These are phyloP conservation scores for Moesziomyces parantarcticus DNA, from an alignment of 1,284 basidiomycete species.

Conservation along the genomic window DNA sequence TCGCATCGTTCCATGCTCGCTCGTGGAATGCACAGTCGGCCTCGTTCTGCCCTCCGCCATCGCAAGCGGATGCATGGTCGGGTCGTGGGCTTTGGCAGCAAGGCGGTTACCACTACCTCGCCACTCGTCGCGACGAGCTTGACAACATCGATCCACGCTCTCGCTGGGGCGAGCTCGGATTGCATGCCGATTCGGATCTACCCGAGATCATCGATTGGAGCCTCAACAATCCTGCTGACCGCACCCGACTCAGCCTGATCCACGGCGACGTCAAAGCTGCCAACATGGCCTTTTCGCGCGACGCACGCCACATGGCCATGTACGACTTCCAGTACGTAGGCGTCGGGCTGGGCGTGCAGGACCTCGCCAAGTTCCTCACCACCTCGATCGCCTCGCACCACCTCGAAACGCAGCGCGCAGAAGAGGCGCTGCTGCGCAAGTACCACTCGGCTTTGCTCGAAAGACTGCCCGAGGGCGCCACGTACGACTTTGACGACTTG, in stretches of 20 bases:
- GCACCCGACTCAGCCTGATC: constrained; percentile 20
- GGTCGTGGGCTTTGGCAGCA: constrained; percentile 41
- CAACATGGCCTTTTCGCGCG: constrained; percentile 48
- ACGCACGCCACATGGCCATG: constrained; percentile 21
- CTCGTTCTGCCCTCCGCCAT: constrained; percentile 22
- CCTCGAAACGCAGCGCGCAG: constrained; percentile 5
- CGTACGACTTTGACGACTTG: constrained; percentile 27
- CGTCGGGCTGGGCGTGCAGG: constrained; percentile 39
- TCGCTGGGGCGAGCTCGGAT: constrained; percentile 30
- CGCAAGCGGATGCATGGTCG: constrained; percentile 5
- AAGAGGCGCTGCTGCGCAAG: constrained; percentile 17
- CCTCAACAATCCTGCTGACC: constrained; percentile 29
- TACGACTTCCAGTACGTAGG: constrained; percentile 60
- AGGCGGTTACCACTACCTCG: constrained; percentile 50
- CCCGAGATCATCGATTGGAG: constrained; percentile 31
- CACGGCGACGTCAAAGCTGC: constrained; percentile 56
- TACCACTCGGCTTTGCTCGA: constrained; percentile 18
- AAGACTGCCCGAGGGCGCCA: constrained; percentile 6
- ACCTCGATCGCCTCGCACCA: constrained; percentile 18
- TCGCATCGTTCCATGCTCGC: constrained; percentile 33
- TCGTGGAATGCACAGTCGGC: constrained; percentile 8
- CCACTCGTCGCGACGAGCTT: constrained; percentile 30
- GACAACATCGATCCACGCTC: constrained; percentile 9
- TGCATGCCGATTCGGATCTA: constrained; percentile 17
- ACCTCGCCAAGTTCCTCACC: constrained; percentile 51